These are phyloP conservation scores for Cryphonectria radicalis DNA, from an alignment of 2,329 filamentous ascomycete genomes.

Conservation along the genomic window DNA sequence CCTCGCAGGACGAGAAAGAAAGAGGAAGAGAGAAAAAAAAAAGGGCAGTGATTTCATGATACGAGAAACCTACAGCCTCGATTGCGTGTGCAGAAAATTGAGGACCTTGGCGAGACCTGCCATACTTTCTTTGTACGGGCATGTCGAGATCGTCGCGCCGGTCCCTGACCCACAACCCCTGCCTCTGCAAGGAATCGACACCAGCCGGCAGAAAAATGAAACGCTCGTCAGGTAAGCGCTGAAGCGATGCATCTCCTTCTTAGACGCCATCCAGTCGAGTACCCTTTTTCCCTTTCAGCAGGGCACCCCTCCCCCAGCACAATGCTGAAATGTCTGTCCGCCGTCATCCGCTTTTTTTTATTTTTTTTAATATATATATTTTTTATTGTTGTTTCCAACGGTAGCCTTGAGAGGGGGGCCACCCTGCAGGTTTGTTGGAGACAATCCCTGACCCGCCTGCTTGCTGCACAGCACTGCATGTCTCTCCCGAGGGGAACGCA, in stretches of 20 bases:
- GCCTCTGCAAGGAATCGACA: constrained; percentile 7
- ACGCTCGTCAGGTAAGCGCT: constrained; percentile 11
- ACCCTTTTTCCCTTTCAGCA: neutral
- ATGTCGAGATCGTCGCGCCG: constrained; percentile 6
- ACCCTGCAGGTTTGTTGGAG: constrained; percentile 3
- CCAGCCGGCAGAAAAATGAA: constrained; percentile 17
- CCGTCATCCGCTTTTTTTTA: neutral
- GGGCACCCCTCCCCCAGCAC: neutral
- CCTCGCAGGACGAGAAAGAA: neutral
- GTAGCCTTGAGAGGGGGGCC: neutral
- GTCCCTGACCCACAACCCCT: constrained; percentile 4
- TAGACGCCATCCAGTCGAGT: constrained; percentile 2
- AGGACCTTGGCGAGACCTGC: neutral
- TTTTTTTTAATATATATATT: neutral
- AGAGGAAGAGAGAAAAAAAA: neutral
- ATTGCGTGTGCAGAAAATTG: neutral
- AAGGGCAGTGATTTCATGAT: neutral
- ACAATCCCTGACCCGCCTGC: neutral
- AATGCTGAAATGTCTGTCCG: neutral
- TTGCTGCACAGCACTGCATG: constrained; percentile 9
- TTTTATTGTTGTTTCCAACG: neutral
- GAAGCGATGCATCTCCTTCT: neutral
- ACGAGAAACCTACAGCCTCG: neutral
- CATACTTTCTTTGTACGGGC: neutral
- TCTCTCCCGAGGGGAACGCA: constrained; percentile 8